A percentile compares a stretch with the other conserved stretches of the same genome.
These are phyloP conservation scores for Tubosaeta brunneosetosa DNA, from an alignment of 768 basidiomycete genomes.

Conservation along the genomic window DNA sequence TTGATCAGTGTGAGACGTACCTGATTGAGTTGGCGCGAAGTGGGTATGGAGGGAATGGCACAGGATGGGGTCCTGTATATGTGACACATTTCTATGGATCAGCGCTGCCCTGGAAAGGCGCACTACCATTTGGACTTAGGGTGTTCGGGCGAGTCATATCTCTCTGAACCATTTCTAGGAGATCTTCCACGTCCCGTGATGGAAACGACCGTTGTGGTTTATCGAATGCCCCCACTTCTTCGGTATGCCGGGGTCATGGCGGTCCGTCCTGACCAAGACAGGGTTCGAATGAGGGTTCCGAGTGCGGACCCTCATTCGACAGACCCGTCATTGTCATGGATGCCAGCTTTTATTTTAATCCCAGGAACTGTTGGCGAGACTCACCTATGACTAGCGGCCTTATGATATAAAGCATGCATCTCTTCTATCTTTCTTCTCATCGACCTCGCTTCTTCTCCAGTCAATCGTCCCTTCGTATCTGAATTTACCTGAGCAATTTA, in stretches of 20 bases:
- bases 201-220: not conserved
- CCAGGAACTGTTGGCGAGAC: not conserved
- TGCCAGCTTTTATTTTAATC: not conserved
- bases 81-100: constrained; percentile 7
- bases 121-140: constrained; percentile 10
- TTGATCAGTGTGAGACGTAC: not conserved
- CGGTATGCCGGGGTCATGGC: not conserved
- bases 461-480: not conserved
- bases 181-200: not conserved
- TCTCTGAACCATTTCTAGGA: constrained; percentile 1
- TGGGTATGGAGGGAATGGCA: not conserved
- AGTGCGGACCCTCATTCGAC: not conserved
- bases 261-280: not conserved
- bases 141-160: not conserved
- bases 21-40: not conserved
- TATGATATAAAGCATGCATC: constrained; percentile 4
- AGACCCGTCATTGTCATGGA: not conserved
- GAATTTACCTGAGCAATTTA: not conserved
- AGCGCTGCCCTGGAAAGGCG: not conserved
- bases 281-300: not conserved
- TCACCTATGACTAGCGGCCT: not conserved
- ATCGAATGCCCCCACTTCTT: not conserved
- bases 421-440: not conserved
- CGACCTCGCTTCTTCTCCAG: not conserved
- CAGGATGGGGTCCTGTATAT: constrained; percentile 10